Evolutionary conservation across 805 yeast species (phyloP).

Genomic region (Ogataea trehaloabstinens): DNA sequence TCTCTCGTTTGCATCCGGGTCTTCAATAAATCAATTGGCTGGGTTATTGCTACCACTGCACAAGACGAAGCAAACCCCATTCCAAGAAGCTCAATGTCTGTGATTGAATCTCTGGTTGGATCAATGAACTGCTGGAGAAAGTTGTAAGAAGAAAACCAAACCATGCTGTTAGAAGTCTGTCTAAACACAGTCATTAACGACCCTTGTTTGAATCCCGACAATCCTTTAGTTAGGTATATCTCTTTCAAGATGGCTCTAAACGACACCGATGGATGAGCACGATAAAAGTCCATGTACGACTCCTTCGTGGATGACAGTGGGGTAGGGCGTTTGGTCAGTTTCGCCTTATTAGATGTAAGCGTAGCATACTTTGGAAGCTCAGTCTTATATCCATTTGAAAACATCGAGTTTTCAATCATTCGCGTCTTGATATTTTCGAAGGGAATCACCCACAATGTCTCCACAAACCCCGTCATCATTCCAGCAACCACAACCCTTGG

Average conservation of each 20-base stretch:
- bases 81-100: slow-evolving; percentile 33
- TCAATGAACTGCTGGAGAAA: slow-evolving; percentile 68
- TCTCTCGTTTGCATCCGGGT: slow-evolving; percentile 81
- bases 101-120: slow-evolving; percentile 48
- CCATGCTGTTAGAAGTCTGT: slow-evolving; percentile 75
- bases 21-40: slow-evolving; percentile 85
- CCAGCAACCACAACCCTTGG: slow-evolving; percentile 86
- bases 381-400: slow-evolving; percentile 27
- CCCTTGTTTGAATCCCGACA: slow-evolving; percentile 79
- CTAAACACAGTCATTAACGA: slow-evolving; percentile 77
- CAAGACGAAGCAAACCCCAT: slow-evolving; percentile 64
- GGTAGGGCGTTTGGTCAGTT: slow-evolving; percentile 14
- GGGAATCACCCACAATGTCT: slow-evolving; percentile 82
- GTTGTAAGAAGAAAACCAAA: slow-evolving; percentile 81
- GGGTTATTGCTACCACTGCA: slow-evolving; percentile 76
- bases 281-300: slow-evolving; percentile 35
- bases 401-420: slow-evolving; percentile 68
- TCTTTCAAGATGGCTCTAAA: slow-evolving; percentile 55
- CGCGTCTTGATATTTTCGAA: slow-evolving; percentile 83
- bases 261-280: slow-evolving; percentile 52
- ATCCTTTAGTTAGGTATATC: slow-evolving; percentile 70
- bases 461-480: slow-evolving; percentile 75
- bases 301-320: slow-evolving; percentile 7
- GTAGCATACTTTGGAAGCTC: slow-evolving; percentile 21
- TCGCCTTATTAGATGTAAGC: slow-evolving; percentile 20